A percentile compares a stretch with the other conserved stretches of the same genome.
Conservation (phyloP, 768 basidiomycete genomes). For the Leccinum subgranulosum region DNA sequence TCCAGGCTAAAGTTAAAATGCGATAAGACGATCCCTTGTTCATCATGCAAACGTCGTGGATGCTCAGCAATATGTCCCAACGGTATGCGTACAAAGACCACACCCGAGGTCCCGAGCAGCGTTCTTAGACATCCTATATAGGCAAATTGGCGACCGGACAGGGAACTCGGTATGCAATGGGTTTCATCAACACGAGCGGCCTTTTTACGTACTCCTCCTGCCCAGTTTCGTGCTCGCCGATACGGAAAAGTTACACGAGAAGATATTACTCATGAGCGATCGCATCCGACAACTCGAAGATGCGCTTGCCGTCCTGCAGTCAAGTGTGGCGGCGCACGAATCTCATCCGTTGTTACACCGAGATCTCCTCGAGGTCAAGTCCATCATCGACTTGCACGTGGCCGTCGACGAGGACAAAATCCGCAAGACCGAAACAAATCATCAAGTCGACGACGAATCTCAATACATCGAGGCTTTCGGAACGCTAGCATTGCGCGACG, state of each 20-base stretch:
- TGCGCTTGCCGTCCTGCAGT: slow-evolving; percentile 56
- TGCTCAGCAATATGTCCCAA: slow-evolving; percentile 79
- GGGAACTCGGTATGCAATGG: slow-evolving; percentile 60
- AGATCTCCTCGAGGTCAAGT: slow-evolving; percentile 63
- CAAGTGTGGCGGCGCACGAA: slow-evolving; percentile 42
- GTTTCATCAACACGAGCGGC: neutral
- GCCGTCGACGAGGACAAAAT: slow-evolving; percentile 43
- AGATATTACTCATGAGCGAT: slow-evolving; percentile 65
- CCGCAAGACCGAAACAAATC: slow-evolving; percentile 29
- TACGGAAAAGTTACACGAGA: slow-evolving; percentile 65
- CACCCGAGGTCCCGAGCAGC: neutral
- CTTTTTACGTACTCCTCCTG: neutral
- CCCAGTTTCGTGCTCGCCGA: slow-evolving; percentile 67
- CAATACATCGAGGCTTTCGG: slow-evolving; percentile 69
- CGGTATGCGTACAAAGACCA: slow-evolving; percentile 26
- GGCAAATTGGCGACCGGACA: slow-evolving; percentile 73
- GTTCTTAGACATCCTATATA: slow-evolving; percentile 2
- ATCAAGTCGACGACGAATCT: slow-evolving; percentile 35
- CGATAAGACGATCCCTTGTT: slow-evolving; percentile 62
- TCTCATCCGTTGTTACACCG: slow-evolving; percentile 57
- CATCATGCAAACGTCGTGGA: slow-evolving; percentile 66
- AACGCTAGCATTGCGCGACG: slow-evolving; percentile 64
- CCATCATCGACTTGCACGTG: slow-evolving; percentile 63
- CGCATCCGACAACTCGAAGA: slow-evolving; percentile 72
- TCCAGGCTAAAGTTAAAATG: slow-evolving; percentile 66